These are phyloP conservation scores for Botrytis fragariae DNA, from an alignment of 2,329 filamentous ascomycete genomes.

Conservation along the genomic window DNA sequence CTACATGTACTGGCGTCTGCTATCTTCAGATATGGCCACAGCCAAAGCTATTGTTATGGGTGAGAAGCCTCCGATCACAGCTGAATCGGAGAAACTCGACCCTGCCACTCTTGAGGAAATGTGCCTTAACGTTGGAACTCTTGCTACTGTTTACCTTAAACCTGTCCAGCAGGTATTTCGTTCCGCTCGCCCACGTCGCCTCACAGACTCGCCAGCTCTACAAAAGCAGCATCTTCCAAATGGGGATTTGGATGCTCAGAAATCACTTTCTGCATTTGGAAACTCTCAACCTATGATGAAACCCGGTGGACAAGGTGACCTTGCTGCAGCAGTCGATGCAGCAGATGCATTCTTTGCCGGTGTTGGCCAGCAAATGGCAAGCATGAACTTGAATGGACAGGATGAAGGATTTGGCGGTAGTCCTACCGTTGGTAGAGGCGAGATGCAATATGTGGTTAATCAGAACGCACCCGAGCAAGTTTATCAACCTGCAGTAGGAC, in stretches of 20 bases:
- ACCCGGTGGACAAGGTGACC: slow-evolving; percentile 44
- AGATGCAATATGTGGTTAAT: slow-evolving; percentile 69
- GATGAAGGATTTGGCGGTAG: slow-evolving; percentile 62
- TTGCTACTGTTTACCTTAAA: slow-evolving; percentile 96
- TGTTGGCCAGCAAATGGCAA: slow-evolving; percentile 70
- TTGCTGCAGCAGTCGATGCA: slow-evolving; percentile 73
- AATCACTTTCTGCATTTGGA: slow-evolving; percentile 59
- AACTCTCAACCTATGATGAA: slow-evolving; percentile 39
- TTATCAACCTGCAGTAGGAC: slow-evolving; percentile 65
- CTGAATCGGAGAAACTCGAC: slow-evolving; percentile 92
- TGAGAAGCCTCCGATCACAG: slow-evolving; percentile 92
- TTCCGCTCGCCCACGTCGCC: slow-evolving; percentile 73
- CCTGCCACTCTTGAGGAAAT: slow-evolving; percentile 91
- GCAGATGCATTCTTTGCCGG: slow-evolving; percentile 88
- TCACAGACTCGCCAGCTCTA: slow-evolving; percentile 81
- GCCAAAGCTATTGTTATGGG: slow-evolving; percentile 94
- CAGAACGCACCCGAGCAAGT: slow-evolving; percentile 76
- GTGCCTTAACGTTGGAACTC: slow-evolving; percentile 91
- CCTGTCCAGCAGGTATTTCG: slow-evolving; percentile 97
- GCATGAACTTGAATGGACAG: slow-evolving; percentile 61
- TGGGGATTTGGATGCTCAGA: slow-evolving; percentile 55
- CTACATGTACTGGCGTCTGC: slow-evolving; percentile 98
- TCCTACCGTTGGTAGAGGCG: slow-evolving; percentile 46
- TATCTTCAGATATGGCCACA: slow-evolving; percentile 85
- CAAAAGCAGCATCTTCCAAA: slow-evolving; percentile 66